A percentile compares a stretch with the other conserved stretches of the same genome.
Evolutionary conservation across 805 yeast genomes (phyloP).

Genomic region (Metschnikowia amazonensis): DNA sequence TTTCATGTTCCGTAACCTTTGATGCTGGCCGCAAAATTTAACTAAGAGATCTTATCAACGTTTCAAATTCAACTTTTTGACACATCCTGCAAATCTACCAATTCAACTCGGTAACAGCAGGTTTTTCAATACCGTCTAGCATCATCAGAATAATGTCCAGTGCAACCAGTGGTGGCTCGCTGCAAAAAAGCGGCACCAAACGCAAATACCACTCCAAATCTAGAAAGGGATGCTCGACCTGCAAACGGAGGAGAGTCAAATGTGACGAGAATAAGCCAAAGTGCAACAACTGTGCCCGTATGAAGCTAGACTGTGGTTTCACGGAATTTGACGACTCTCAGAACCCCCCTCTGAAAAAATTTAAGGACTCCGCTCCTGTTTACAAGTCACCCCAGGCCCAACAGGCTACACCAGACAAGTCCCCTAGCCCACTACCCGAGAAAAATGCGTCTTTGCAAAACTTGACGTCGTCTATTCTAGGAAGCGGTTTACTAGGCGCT

Average conservation of each 20-base stretch:
- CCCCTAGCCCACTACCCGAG: slow-evolving; percentile 20
- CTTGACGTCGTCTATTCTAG: slow-evolving; percentile 10
- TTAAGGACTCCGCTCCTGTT: slow-evolving; percentile 6
- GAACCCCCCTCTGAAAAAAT: slow-evolving; percentile 6
- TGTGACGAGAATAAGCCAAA: slow-evolving; percentile 85
- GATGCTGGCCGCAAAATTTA: background rate
- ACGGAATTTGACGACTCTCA: slow-evolving; percentile 17
- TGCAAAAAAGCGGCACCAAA: slow-evolving; percentile 32
- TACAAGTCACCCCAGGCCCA: slow-evolving; percentile 16
- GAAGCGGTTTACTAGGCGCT: slow-evolving; percentile 20
- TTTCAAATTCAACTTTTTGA: slow-evolving; percentile 2
- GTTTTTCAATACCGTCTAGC: background rate
- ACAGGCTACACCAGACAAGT: slow-evolving; percentile 24
- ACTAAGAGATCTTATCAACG: background rate
- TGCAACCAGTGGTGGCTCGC: background rate
- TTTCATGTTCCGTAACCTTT: background rate
- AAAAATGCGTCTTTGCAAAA: background rate
- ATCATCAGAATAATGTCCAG: background rate
- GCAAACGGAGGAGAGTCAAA: slow-evolving; percentile 85
- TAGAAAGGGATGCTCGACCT: slow-evolving; percentile 82
- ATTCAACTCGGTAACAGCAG: slow-evolving; percentile 6
- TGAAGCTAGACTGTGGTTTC: slow-evolving; percentile 77
- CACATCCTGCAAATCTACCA: background rate
- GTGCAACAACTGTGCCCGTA: slow-evolving; percentile 74
- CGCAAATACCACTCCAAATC: slow-evolving; percentile 88